A percentile compares a stretch with the other conserved stretches of the same genome.
Conservation (phyloP, 1,284 basidiomycete genomes). For the Trichosporon sp. region DNA sequence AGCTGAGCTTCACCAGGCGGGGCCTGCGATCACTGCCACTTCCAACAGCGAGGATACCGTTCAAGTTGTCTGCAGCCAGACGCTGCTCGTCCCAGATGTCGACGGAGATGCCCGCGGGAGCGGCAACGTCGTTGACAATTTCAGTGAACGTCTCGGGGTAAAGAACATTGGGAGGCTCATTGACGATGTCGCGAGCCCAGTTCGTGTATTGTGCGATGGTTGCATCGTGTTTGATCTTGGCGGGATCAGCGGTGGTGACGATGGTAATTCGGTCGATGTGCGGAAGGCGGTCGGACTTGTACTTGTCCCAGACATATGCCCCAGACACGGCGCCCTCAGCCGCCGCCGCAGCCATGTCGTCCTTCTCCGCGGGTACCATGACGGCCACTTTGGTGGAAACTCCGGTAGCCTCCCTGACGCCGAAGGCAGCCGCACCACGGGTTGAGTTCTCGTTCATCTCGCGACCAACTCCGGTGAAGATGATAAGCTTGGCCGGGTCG, state of each 20-base stretch:
- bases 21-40: conserved; percentile 2
- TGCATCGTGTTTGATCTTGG: not conserved
- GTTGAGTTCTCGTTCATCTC: not conserved
- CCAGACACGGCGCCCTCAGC: conserved; percentile 1
- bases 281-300: not conserved
- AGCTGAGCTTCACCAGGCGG: conserved; percentile 12
- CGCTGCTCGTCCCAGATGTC: conserved; percentile 12
- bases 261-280: not conserved
- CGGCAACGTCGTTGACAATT: not conserved
- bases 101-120: conserved; percentile 1
- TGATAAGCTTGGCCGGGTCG: not conserved
- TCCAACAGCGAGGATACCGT: conserved; percentile 5
- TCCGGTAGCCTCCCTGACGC: not conserved
- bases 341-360: not conserved
- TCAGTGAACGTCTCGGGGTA: conserved; percentile 6
- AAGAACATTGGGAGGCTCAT: conserved; percentile 6
- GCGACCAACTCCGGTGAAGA: conserved; percentile 5
- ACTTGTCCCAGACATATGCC: not conserved
- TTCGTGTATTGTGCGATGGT: conserved; percentile 2
- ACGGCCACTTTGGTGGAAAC: not conserved
- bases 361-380: not conserved
- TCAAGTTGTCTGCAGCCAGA: not conserved
- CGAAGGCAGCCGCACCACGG: conserved; percentile 6
- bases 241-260: not conserved
- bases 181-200: conserved; percentile 5